These are phyloP conservation scores for Camelina laxa DNA, from an alignment of 345 rosid genomes.

Conservation along the genomic window DNA sequence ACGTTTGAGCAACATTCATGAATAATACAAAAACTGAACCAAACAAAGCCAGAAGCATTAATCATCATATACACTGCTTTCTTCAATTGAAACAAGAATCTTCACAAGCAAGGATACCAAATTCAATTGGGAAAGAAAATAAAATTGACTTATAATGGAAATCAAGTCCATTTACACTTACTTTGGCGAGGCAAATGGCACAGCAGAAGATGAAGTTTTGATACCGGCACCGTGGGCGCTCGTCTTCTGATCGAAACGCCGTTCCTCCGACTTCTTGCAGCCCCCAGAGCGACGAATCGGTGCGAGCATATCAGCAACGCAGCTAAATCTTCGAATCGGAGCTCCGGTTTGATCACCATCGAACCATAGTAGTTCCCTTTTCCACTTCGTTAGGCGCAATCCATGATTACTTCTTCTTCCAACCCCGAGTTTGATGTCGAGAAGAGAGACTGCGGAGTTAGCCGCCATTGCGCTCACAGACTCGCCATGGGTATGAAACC, in stretches of 20 bases:
- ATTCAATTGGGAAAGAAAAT: background rate
- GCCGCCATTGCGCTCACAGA: constrained; percentile 61
- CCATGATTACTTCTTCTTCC: constrained; percentile 35
- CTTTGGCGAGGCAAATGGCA: constrained; percentile 87
- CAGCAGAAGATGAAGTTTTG: constrained; percentile 57
- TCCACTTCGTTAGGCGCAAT: constrained; percentile 42
- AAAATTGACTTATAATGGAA: background rate
- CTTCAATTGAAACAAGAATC: background rate
- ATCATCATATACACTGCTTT: background rate
- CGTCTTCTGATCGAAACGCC: constrained; percentile 59
- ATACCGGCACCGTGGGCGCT: constrained; percentile 57
- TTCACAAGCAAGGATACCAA: constrained; percentile 5
- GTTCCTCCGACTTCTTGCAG: constrained; percentile 60
- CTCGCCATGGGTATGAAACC: constrained; percentile 47
- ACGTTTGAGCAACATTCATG: background rate
- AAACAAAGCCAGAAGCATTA: constrained; percentile 6
- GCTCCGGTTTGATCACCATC: constrained; percentile 28
- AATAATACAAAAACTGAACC: background rate
- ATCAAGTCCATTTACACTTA: constrained; percentile 38
- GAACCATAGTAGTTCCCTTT: constrained; percentile 45
- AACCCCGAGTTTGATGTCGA: constrained; percentile 56
- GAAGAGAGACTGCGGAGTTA: constrained; percentile 61
- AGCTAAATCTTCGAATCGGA: constrained; percentile 44
- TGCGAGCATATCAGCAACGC: constrained; percentile 64
- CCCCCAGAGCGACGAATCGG: constrained; percentile 52